These are phyloP conservation scores for Starmerella stellata DNA, from an alignment of 805 yeast species.

Conservation along the genomic window DNA sequence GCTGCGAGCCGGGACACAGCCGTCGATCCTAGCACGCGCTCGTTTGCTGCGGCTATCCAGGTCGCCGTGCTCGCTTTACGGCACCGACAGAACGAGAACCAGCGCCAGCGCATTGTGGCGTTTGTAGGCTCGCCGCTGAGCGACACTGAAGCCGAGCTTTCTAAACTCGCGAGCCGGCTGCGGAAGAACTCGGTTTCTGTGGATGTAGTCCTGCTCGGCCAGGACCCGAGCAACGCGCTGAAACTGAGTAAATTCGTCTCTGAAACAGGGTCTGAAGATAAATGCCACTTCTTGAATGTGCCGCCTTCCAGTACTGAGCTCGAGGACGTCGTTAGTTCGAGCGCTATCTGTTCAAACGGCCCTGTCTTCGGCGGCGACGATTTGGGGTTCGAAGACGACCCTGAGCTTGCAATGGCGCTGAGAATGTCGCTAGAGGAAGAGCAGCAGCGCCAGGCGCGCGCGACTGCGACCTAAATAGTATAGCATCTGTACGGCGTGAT, in stretches of 20 bases:
- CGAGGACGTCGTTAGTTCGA: conserved; percentile 61
- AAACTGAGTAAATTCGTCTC: conserved; percentile 65
- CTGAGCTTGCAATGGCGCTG: conserved; percentile 89
- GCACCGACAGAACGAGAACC: conserved; percentile 88
- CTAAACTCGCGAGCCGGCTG: conserved; percentile 73
- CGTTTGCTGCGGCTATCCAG: conserved; percentile 69
- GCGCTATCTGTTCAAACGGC: conserved; percentile 41
- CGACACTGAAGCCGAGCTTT: conserved; percentile 52
- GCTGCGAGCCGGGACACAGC: conserved; percentile 64
- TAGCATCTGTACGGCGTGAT: too few relatives aligned
- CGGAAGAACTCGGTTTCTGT: conserved; percentile 83
- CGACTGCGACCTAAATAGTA: too few relatives aligned
- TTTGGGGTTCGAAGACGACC: conserved; percentile 75
- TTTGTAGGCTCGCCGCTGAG: conserved; percentile 77
- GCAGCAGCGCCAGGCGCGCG: conserved; percentile 60
- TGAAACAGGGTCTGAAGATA: conserved; percentile 49
- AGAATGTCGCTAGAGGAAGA: conserved; percentile 91
- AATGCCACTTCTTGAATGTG: conserved; percentile 45
- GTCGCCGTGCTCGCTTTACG: conserved; percentile 87
- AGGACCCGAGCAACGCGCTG: conserved; percentile 55
- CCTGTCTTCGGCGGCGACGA: conserved; percentile 32
- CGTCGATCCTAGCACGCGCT: conserved; percentile 42
- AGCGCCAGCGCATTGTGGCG: conserved; percentile 71
- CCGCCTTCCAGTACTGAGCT: conserved; percentile 77
- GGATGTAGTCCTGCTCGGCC: conserved; percentile 85